Evolutionary conservation across 352 stramenopile genomes (phyloP), one percentile per base, ranked within the genome.

Genomic region (Phytophthora tubulina): DNA sequence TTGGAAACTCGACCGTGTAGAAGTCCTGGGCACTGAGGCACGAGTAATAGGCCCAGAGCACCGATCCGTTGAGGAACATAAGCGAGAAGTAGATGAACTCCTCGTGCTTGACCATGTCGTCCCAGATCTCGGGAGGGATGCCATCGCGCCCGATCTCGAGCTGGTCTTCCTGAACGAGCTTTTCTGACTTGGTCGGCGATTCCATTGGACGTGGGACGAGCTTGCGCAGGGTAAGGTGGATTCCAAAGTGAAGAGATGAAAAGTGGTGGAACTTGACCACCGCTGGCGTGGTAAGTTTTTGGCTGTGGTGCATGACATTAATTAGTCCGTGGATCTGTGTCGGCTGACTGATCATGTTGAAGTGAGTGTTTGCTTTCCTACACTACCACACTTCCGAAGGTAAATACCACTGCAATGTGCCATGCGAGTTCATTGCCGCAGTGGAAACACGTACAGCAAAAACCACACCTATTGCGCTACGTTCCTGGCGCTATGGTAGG

Each of bases 1-100:
- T 58, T 3, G 82, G 65, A 67, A 90, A 92, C 64, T 76, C 58
- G 42, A 65, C 52, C 21, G 57, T 60, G 61, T 91, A 90, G 56
- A 86, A 92, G 49, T 89, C 73, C 44, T 91, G 81, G 2, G 82
- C 82, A 44, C 81, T 89, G 30, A 92, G 67, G 30, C 82, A 92
- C 67, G 80, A 90, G 57, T 90, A 89, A 71, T 85, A 91, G 15
- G 80, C 79, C 82, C 85, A 92, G 48, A 92, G 76, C 32, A 91
- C 81, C 6, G 85, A 83, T 30, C 77, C 81, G 50, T 89, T 89
- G 17, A 92, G 66, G 71, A 90, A 92, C 64, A 87, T 81, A 72
- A 91, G 76, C 60, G 80, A 80, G 35, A 75, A 88, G 75, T 88
- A 91, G 53, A 93, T 81, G 49, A 76, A 79, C 13, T 44, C 44